Evolutionary conservation across 2,329 filamentous ascomycete genomes (phyloP), one percentile per base, ranked within the genome.

Genomic region (Lasiodiplodia theobromae): DNA sequence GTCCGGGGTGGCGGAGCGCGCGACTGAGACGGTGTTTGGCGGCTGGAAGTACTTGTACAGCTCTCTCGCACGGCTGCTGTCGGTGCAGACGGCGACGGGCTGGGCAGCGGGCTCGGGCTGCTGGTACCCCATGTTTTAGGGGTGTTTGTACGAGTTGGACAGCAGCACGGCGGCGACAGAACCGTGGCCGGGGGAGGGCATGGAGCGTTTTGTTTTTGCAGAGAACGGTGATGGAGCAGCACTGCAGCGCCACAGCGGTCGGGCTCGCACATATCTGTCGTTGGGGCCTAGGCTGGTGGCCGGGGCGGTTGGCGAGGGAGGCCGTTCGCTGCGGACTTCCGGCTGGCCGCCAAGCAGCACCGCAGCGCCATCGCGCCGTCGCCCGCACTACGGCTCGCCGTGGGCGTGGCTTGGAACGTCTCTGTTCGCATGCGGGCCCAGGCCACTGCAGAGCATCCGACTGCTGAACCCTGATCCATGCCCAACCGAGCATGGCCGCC

Each of bases 31-130:
- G n/a, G 69, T 70, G 49, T 66, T 69, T 23, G 52, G 23, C 0
- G 74, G 74, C 14, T 67, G 68, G 60, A 74, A 76, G 67, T 76
- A 76, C 54, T 74, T 75, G 71, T 76, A 76, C 7, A 76, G 72
- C 69, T 76, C 74, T n/a, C 73, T 54, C 14, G 72, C 71, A 21
- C 74, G 69, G n/a, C 67, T 38, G 23, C 51, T 53, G 38, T 73
- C 72, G 21, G 38, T 67, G 34, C 38, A 25, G 62, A 8, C 28
- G 12, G 31, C 58, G 21, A 40, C 34, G 8, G 49, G 18, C n/a
- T 16, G n/a, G 2, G 62, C 62, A 10, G 28, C 44, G n/a, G 54
- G 37, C 23, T 60, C 57, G 25, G 58, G 40, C 25, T 49, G 40
- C 47, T 49, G 58, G 40, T 23, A 44, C 40, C 58, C 25, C 58